phyloP scores from a whole-genome alignment of 1,284 basidiomycete species.

The Cryptococcus wingfieldii region DNA sequence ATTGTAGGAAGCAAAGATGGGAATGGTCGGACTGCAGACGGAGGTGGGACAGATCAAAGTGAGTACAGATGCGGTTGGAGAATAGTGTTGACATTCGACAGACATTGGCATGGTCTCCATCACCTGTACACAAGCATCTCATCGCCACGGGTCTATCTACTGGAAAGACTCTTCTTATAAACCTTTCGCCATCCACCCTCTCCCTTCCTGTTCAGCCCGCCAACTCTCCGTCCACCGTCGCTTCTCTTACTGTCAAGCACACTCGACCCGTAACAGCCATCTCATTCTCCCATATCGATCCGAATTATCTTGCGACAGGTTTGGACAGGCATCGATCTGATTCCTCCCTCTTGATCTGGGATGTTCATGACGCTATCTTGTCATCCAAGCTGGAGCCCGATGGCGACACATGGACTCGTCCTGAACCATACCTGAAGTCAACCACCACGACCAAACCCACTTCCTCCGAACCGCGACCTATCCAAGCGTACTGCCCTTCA shows the following conservation, averaged over 20 bases:
- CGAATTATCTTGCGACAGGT: constrained; percentile 39
- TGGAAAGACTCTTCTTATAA: constrained; percentile 34
- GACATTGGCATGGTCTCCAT: constrained; percentile 43
- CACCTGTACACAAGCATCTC: constrained; percentile 32
- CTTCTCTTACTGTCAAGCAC: constrained; percentile 37
- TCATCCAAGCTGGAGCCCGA: constrained; percentile 18
- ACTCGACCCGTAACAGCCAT: constrained; percentile 38
- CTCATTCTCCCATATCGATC: constrained; percentile 40
- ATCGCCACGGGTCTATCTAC: constrained; percentile 36
- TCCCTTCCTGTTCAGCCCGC: constrained; percentile 18
- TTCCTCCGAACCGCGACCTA: constrained; percentile 28
- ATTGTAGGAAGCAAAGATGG: constrained; percentile 31
- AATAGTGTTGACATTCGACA: constrained; percentile 4
- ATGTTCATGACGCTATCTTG: constrained; percentile 34
- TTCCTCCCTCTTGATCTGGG: constrained; percentile 46
- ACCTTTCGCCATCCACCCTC: constrained; percentile 35
- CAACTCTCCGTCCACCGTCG: constrained; percentile 8
- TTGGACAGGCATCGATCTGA: constrained; percentile 47
- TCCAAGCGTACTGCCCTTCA: constrained; percentile 45
- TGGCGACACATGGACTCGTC: constrained; percentile 17
- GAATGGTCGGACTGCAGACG: constrained; percentile 39
- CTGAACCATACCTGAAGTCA: neutral
- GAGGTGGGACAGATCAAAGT: constrained; percentile 41
- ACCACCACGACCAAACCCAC: constrained; percentile 11
- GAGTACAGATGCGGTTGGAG: constrained; percentile 1